A percentile compares a stretch with the other conserved stretches of the same genome.
These are phyloP conservation scores for Suillus tomentosus DNA, from an alignment of 768 basidiomycete species.

Conservation along the genomic window DNA sequence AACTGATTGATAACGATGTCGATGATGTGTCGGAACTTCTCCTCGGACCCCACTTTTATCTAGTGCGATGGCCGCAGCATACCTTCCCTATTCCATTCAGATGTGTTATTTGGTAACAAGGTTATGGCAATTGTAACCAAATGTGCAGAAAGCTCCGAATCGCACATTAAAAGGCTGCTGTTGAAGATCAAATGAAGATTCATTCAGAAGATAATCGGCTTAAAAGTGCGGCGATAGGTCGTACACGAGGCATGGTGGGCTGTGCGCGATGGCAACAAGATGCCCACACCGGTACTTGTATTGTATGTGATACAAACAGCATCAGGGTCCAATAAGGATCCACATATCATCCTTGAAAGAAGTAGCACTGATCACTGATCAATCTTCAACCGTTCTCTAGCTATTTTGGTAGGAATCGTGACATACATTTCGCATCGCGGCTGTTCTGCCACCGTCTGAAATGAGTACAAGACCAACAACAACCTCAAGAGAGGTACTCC, in stretches of 20 bases:
- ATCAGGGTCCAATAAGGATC: not conserved
- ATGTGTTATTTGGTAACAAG: not conserved
- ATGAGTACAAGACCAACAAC: not conserved
- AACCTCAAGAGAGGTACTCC: not conserved
- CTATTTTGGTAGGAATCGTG: not conserved
- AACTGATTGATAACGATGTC: not conserved
- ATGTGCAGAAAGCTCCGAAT: not conserved
- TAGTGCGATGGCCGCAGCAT: not conserved
- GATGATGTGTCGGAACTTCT: not conserved
- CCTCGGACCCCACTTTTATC: not conserved
- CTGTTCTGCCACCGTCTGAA: not conserved
- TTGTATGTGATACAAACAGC: not conserved
- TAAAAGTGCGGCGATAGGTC: not conserved
- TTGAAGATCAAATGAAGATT: not conserved
- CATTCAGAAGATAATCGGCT: not conserved
- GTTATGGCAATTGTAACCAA: not conserved
- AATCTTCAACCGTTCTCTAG: not conserved
- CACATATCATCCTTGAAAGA: not conserved
- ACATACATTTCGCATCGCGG: not conserved
- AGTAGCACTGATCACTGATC: too few species aligned
- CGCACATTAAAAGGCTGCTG: not conserved
- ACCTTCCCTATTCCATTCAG: not conserved
- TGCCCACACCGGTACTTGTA: not conserved
- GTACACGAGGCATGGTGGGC: not conserved
- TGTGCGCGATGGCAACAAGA: not conserved